These are phyloP conservation scores for Bodo saltans DNA, from an alignment of 78 protist species.

Conservation along the genomic window DNA sequence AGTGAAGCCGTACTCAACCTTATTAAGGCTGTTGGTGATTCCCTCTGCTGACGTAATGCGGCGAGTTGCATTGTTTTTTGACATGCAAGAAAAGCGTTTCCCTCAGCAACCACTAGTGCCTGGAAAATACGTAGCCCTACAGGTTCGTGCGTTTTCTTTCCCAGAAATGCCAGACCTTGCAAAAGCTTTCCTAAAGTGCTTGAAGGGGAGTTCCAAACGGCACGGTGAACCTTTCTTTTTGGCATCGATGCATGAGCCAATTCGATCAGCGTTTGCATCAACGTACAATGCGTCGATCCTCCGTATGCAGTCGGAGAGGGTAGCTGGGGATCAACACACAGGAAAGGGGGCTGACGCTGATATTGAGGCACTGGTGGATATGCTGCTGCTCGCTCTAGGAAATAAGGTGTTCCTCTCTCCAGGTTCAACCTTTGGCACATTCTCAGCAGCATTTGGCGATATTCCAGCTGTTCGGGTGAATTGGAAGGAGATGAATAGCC, in stretches of 20 bases:
- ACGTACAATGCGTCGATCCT: not conserved
- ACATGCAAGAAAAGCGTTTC: not conserved
- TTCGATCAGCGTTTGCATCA: not conserved
- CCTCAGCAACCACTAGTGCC: not conserved
- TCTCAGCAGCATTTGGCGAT: not conserved
- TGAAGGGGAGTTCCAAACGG: not conserved
- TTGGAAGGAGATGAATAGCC: not conserved
- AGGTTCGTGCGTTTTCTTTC: not conserved
- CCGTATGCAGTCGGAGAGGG: not conserved
- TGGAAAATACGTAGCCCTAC: not conserved
- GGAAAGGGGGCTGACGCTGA: not conserved
- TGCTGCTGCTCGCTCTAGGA: not conserved
- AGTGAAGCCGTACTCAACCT: not conserved
- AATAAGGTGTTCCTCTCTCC: not conserved
- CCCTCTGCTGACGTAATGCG: not conserved
- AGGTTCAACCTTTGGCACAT: constrained; percentile 25
- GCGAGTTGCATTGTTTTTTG: not conserved
- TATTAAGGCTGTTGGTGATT: not conserved
- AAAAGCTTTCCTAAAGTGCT: not conserved
- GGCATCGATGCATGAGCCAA: not conserved
- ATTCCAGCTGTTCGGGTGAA: not conserved
- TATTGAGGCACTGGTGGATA: constrained; percentile 4
- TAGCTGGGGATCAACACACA: not conserved
- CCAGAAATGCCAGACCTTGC: not conserved
- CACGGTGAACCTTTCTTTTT: not conserved